Conservation (phyloP, 441 rosid species). For the Populus tomentosa region DNA sequence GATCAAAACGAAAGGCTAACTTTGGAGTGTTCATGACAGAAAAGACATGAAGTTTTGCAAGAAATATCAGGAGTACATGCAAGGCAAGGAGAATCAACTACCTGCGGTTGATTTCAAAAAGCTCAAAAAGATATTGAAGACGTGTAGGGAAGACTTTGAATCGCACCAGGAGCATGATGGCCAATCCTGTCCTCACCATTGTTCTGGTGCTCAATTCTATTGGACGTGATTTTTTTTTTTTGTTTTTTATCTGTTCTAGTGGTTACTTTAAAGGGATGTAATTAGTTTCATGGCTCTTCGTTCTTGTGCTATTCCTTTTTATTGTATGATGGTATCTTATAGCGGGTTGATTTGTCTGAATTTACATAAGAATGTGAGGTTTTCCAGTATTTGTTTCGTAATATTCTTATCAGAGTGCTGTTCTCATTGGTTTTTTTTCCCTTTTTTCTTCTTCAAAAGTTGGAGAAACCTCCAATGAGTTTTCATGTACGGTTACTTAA, state of each 20-base stretch:
- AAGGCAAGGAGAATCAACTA: constrained; percentile 50
- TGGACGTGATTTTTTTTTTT: background rate
- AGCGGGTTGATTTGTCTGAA: background rate
- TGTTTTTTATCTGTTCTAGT: background rate
- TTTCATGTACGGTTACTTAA: background rate
- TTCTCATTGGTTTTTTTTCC: background rate
- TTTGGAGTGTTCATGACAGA: background rate
- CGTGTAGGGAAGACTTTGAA: constrained; percentile 43
- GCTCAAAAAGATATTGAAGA: constrained; percentile 78
- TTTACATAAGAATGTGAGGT: background rate
- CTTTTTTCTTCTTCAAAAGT: background rate
- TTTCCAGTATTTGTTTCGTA: background rate
- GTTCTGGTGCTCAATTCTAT: constrained; percentile 38
- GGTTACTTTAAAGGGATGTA: background rate
- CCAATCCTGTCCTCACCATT: constrained; percentile 51
- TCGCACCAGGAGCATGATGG: constrained; percentile 21
- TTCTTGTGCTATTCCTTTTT: background rate
- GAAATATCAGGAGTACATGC: constrained; percentile 80
- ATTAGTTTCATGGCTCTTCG: background rate
- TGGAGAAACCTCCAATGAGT: background rate
- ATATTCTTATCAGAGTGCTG: background rate
- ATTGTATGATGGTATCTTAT: background rate
- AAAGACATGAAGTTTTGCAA: constrained; percentile 85
- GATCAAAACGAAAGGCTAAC: background rate
- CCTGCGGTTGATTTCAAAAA: constrained; percentile 86